phyloP scores from a whole-genome alignment of 768 basidiomycete species.

The Lactarius sp. region DNA sequence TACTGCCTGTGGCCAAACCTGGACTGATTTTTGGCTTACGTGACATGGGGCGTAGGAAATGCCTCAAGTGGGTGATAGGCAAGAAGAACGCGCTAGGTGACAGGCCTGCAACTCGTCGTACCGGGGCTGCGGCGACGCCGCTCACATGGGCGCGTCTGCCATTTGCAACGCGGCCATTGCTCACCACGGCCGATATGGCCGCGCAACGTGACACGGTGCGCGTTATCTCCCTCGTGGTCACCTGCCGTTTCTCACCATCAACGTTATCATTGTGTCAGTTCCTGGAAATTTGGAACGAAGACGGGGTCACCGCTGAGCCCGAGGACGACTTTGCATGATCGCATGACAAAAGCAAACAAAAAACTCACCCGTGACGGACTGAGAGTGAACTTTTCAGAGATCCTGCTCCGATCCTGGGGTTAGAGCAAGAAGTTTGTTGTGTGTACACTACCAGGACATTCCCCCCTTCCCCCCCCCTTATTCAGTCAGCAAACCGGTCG shows the following conservation, averaged over 20 bases:
- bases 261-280: conserved; percentile 42
- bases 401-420: background rate
- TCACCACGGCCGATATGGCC: conserved; percentile 56
- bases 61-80: conserved; percentile 75
- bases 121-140: conserved; percentile 52
- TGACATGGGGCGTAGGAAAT: conserved; percentile 58
- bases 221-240: conserved; percentile 19
- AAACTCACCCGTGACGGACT: background rate
- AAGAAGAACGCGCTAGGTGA: conserved; percentile 93
- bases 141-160: conserved; percentile 73
- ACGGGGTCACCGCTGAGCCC: conserved; percentile 65
- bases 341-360: background rate
- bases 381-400: background rate
- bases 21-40: background rate
- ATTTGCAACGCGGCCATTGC: conserved; percentile 54
- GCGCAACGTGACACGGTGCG: conserved; percentile 59
- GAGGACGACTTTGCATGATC: conserved; percentile 31
- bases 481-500: background rate
- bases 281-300: conserved; percentile 76
- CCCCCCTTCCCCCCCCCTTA: too few species aligned
- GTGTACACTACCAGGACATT: background rate
- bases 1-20: conserved; percentile 15
- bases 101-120: conserved; percentile 61
- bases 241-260: background rate
- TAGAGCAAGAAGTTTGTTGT: conserved; percentile 3